These are phyloP conservation scores for Pistacia integerrima DNA, from an alignment of 345 rosid species.

Conservation along the genomic window DNA sequence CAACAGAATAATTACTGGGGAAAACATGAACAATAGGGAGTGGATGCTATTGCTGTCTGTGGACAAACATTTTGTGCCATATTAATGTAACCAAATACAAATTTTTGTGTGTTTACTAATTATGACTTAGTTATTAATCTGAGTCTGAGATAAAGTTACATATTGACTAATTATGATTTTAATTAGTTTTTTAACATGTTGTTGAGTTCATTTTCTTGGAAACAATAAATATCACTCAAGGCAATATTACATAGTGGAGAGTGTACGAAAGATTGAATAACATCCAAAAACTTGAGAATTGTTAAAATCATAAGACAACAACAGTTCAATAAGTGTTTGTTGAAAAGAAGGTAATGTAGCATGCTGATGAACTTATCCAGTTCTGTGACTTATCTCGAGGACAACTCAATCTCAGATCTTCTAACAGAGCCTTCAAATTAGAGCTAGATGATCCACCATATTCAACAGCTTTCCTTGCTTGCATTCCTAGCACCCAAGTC, in stretches of 20 bases:
- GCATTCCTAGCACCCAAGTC: neutral
- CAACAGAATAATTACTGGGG: no score
- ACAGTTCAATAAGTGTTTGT: neutral
- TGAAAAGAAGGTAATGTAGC: neutral
- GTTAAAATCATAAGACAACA: neutral
- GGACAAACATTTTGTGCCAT: no score
- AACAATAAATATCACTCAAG: no score
- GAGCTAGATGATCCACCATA: constrained; percentile 15
- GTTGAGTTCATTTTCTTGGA: neutral
- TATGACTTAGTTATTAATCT: no score
- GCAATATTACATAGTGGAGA: neutral
- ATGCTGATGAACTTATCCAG: neutral
- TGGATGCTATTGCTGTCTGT: no score
- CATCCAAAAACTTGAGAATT: neutral
- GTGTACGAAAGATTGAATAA: neutral
- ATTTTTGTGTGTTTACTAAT: no score
- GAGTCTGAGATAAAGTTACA: neutral
- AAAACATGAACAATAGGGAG: no score
- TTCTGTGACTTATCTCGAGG: neutral
- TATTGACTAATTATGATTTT: neutral
- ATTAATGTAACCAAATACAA: no score
- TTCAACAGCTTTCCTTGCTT: constrained; percentile 10
- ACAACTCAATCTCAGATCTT: neutral
- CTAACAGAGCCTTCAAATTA: constrained; percentile 1
- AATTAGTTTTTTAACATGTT: neutral